Evolutionary conservation across 108 stramenopile species (phyloP).

Genomic region (Skeletonema costatum): DNA sequence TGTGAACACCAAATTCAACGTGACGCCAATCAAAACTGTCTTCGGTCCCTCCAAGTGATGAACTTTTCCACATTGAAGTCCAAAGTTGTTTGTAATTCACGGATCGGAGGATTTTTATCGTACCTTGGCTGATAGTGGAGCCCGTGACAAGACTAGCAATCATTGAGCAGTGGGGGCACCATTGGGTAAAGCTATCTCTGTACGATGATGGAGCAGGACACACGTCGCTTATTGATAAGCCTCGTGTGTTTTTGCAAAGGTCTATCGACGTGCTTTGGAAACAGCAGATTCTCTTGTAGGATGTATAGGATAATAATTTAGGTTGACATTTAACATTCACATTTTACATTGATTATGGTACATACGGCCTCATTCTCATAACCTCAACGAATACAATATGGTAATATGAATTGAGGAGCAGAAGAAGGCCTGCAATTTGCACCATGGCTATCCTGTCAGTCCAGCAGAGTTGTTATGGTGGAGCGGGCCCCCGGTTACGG

Average conservation of each 20-base stretch:
- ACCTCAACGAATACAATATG: too few species aligned
- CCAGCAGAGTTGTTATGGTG: too few species aligned
- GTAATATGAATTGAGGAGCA: too few species aligned
- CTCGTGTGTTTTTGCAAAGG: not conserved
- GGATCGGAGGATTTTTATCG: slow-evolving; percentile 15
- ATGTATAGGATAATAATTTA: not conserved
- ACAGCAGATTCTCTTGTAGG: slow-evolving; percentile 22
- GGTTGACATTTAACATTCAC: too few species aligned
- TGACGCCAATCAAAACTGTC: slow-evolving; percentile 23
- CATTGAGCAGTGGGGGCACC: slow-evolving; percentile 31
- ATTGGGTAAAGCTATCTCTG: slow-evolving; percentile 6
- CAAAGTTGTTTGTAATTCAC: slow-evolving; percentile 35
- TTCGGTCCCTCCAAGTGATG: slow-evolving; percentile 13
- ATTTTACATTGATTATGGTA: not conserved
- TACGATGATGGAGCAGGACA: slow-evolving; percentile 31
- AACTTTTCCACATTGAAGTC: slow-evolving; percentile 9
- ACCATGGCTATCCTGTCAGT: too few species aligned
- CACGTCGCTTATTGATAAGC: slow-evolving; percentile 11
- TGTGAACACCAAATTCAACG: slow-evolving; percentile 32
- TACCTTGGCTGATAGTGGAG: slow-evolving; percentile 12
- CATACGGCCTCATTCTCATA: not conserved
- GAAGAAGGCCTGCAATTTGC: too few species aligned
- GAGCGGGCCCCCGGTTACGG: too few species aligned
- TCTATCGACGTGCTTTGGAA: slow-evolving; percentile 27
- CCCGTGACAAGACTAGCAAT: slow-evolving; percentile 24